Base-by-base conservation (phyloP, 2,329 filamentous ascomycete species). In the Aspergillus hiratsukae region DNA sequence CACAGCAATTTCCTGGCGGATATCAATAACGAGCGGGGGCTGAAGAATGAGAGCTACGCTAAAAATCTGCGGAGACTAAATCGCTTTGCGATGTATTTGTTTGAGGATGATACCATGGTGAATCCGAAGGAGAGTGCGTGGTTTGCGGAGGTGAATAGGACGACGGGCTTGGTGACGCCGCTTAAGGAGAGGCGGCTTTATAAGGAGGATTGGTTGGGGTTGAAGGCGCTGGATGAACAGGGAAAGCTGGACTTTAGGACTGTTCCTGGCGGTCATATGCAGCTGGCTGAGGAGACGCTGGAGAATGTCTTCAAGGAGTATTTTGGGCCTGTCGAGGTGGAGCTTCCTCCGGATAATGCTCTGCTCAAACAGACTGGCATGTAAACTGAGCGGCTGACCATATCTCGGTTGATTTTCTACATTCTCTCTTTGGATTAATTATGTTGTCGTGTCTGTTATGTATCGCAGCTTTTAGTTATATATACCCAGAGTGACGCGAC, bases 1-100 rank as follows among this genome's bases (percentile, higher is more conserved):
- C 72, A 85, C 69, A 94, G 89, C 66, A 93, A 92, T 71, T 97
- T 95, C 74, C 80, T 99, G 8, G 94, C 93, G 9, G 93, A 97
- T 70, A 87, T 97, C 76, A 99, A 99, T 76, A 97, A 97, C 72
- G 94, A 99, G 82, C 83, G 92, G 10, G 67, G 54, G 21, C 59
- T 78, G 54, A 96, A 95, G 83, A 96, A 91, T 67, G 67, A 75
- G 37, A 81, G 76, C 11, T 99, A 97, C 73, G 86, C 82, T 69
- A 74, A 82, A 64, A 89, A 93, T 69, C 64, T 99, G 49, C 81
- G 81, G 7, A 74, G 68, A 35, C 71, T 99, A 69, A 83, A 89
- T 66, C 88, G 87, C 65, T 88, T 97, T 61, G 90, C 89, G 61
- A 89, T 97, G 88, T 91, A 89, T 71, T 78, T 96, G 74, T 99